Evolutionary conservation across 192 early-diverging fungal genomes (phyloP).

Genomic region (Cladochytrium replicatum): DNA sequence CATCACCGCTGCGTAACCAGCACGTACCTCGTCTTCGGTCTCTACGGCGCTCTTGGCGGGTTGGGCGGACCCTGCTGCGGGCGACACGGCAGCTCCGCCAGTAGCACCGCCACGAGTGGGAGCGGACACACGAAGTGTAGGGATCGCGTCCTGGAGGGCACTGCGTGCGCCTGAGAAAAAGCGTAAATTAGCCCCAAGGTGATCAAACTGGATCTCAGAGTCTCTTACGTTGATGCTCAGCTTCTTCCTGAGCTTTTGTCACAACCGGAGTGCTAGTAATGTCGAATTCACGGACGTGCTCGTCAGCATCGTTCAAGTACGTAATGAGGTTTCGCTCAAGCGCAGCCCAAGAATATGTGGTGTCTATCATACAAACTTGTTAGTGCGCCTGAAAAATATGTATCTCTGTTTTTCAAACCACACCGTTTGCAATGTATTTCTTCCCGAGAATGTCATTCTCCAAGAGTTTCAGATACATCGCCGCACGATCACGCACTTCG

Average conservation of each 20-base stretch:
- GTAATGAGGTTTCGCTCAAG: constrained; percentile 80
- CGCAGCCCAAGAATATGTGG: constrained; percentile 72
- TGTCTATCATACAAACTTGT: constrained; percentile 40
- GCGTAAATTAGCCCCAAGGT: neutral
- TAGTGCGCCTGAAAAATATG: neutral
- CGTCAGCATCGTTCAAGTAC: constrained; percentile 64
- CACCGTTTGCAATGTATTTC: constrained; percentile 76
- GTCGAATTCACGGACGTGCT: constrained; percentile 61
- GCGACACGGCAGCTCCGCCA: constrained; percentile 2
- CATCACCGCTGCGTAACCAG: constrained; percentile 65
- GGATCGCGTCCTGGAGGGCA: constrained; percentile 24
- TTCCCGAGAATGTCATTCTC: constrained; percentile 50
- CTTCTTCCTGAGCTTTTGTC: constrained; percentile 75
- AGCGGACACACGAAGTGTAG: no score
- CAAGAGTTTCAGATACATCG: constrained; percentile 75
- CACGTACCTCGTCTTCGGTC: constrained; percentile 53
- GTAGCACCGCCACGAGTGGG: no score
- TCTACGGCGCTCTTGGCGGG: constrained; percentile 18
- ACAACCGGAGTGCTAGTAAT: constrained; percentile 69
- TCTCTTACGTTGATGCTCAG: constrained; percentile 56
- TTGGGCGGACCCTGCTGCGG: constrained; percentile 7
- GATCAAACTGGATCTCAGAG: no score
- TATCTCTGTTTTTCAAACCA: constrained; percentile 4
- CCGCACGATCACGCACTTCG: constrained; percentile 94
- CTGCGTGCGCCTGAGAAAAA: constrained; percentile 19